Evolutionary conservation across 345 rosid genomes (phyloP).

Genomic region (Nasturtium officinale): DNA sequence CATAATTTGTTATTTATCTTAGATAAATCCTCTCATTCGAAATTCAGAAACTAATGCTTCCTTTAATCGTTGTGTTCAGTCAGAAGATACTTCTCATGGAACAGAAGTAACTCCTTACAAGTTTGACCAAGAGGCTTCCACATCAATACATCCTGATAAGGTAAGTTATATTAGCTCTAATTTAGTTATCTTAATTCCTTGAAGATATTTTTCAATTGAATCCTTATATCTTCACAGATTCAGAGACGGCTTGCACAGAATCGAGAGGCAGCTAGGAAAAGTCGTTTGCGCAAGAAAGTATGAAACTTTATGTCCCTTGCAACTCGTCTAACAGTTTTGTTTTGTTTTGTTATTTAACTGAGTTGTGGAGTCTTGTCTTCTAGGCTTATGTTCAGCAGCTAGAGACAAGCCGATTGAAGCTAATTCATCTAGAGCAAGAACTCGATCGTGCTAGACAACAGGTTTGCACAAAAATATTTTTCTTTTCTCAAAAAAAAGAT

Average conservation of each 20-base stretch:
- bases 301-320: neutral
- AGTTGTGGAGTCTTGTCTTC: conserved; percentile 30
- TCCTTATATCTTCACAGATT: conserved; percentile 48
- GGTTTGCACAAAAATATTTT: conserved; percentile 39
- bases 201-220: neutral
- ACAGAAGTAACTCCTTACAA: conserved; percentile 57
- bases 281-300: conserved; percentile 96
- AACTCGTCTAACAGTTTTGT: conserved; percentile 9
- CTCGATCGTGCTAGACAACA: conserved; percentile 78
- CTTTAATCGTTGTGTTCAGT: conserved; percentile 51
- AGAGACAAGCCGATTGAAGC: conserved; percentile 86
- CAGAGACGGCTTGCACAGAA: conserved; percentile 96
- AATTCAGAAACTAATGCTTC: conserved; percentile 19
- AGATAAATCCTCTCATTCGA: neutral
- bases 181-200: neutral
- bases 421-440: conserved; percentile 87
- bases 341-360: neutral
- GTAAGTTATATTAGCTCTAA: conserved; percentile 37
- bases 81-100: conserved; percentile 81
- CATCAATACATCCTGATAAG: conserved; percentile 73
- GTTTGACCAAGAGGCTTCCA: conserved; percentile 80
- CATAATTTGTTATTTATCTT: conserved; percentile 5
- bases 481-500: neutral
- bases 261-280: conserved; percentile 97
- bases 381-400: conserved; percentile 98